These are phyloP conservation scores for Hirsutella thompsonii DNA, from an alignment of 2,329 filamentous ascomycete genomes.

Conservation along the genomic window DNA sequence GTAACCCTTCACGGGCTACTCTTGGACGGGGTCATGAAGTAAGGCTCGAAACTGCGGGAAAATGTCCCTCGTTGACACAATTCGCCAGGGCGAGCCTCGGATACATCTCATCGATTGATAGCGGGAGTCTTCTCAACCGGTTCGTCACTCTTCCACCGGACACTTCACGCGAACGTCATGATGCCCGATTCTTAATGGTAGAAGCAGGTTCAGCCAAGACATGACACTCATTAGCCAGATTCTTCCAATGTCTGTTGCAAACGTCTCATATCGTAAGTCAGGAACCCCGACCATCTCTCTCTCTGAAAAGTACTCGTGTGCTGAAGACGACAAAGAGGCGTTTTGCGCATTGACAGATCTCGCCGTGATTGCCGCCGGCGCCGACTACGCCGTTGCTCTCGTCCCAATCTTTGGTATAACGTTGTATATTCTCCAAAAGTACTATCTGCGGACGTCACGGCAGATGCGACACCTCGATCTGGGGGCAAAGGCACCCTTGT, in stretches of 20 bases:
- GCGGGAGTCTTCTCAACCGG: constrained; percentile 1
- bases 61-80: neutral
- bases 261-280: constrained; percentile 1
- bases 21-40: constrained; percentile 1
- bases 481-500: constrained; percentile 36
- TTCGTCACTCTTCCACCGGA: neutral
- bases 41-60: neutral
- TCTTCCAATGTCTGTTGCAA: constrained; percentile 2
- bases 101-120: constrained; percentile 2
- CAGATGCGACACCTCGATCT: constrained; percentile 40
- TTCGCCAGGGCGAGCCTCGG: constrained; percentile 1
- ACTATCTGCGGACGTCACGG: constrained; percentile 45
- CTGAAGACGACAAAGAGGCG: neutral
- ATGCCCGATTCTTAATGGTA: too few relatives aligned
- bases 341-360: neutral
- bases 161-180: too few relatives aligned
- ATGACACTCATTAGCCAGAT: constrained; percentile 5
- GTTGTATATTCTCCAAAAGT: constrained; percentile 34
- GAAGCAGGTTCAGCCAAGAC: constrained; percentile 6
- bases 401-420: constrained; percentile 27
- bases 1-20: constrained; percentile 2
- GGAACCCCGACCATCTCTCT: neutral
- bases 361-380: constrained; percentile 24
- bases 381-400: constrained; percentile 29
- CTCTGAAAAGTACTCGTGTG: neutral